A percentile compares a stretch with the other conserved stretches of the same genome.
Evolutionary conservation across 352 stramenopile genomes (phyloP).

Genomic region (Phytophthora tubulina): DNA sequence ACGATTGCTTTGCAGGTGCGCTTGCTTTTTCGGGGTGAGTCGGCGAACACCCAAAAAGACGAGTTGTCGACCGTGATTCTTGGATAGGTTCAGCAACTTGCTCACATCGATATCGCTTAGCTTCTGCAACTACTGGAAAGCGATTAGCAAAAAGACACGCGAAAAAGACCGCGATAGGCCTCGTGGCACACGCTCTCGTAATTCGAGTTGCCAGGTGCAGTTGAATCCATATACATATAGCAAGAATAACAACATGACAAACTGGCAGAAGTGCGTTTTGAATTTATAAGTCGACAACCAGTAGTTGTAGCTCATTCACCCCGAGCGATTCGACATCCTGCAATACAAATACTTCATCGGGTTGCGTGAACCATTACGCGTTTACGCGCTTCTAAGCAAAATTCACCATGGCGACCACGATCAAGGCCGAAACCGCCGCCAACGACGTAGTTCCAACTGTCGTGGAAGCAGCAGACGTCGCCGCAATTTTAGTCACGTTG

Average conservation of each 20-base stretch:
- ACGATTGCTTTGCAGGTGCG: too few species aligned
- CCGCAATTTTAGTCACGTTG: slow-evolving; percentile 24
- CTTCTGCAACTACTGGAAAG: background rate
- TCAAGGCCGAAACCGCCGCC: slow-evolving; percentile 7
- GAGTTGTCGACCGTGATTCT: background rate
- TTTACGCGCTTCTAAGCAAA: slow-evolving; percentile 2
- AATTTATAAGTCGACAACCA: background rate
- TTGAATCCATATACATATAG: background rate
- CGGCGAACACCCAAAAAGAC: background rate
- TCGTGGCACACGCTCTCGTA: background rate
- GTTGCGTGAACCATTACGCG: background rate
- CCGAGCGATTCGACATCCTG: too few species aligned
- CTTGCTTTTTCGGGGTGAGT: too few species aligned
- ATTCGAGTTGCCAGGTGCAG: background rate
- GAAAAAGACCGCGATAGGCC: slow-evolving; percentile 1
- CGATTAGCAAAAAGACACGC: slow-evolving; percentile 5
- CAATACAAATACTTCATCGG: background rate
- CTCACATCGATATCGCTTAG: background rate
- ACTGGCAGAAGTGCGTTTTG: background rate
- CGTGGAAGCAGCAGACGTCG: slow-evolving; percentile 19
- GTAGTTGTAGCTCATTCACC: too few species aligned
- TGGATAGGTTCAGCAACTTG: background rate
- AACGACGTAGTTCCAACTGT: background rate
- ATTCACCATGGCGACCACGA: slow-evolving; percentile 15
- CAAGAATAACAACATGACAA: background rate